A percentile compares a stretch with the other conserved stretches of the same genome.
phyloP scores from a whole-genome alignment of 306 rosid genomes.

The Vicia sativa region DNA sequence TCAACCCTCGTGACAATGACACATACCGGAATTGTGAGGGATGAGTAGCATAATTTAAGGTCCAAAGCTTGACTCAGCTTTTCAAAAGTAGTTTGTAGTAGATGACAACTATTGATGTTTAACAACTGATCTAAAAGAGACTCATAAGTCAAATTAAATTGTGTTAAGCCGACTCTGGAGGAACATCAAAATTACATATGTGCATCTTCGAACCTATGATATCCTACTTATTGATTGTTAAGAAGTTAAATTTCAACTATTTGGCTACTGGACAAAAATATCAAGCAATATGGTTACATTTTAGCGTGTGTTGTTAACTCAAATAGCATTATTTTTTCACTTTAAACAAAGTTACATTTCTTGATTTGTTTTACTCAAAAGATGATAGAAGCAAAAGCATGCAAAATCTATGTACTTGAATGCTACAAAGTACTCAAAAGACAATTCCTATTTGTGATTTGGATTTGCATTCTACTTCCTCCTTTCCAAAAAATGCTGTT shows the following conservation, averaged over 20 bases:
- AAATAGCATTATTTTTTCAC: neutral
- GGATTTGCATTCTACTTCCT: too few species aligned
- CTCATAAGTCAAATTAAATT: neutral
- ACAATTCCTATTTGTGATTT: neutral
- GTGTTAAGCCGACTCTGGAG: too few species aligned
- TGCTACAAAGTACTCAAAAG: neutral
- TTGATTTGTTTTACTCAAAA: neutral
- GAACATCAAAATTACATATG: too few species aligned
- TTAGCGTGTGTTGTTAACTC: neutral
- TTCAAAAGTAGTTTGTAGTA: neutral
- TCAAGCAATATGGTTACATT: neutral
- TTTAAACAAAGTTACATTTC: neutral
- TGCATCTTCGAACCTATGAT: too few species aligned
- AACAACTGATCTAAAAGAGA: neutral
- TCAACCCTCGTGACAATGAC: conserved; percentile 31
- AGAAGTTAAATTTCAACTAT: too few species aligned
- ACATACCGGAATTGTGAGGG: conserved; percentile 22
- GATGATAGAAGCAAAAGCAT: too few species aligned
- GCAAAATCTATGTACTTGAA: neutral
- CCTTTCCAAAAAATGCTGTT: too few species aligned
- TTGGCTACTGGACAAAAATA: too few species aligned
- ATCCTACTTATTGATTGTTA: too few species aligned
- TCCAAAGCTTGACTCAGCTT: neutral
- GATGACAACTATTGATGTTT: neutral
- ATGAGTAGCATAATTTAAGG: neutral